Percentiles rank a stretch among this genome's conserved stretches.
Conservation (phyloP, 1,284 basidiomycete genomes). For the Macrocystidia cucumis region DNA sequence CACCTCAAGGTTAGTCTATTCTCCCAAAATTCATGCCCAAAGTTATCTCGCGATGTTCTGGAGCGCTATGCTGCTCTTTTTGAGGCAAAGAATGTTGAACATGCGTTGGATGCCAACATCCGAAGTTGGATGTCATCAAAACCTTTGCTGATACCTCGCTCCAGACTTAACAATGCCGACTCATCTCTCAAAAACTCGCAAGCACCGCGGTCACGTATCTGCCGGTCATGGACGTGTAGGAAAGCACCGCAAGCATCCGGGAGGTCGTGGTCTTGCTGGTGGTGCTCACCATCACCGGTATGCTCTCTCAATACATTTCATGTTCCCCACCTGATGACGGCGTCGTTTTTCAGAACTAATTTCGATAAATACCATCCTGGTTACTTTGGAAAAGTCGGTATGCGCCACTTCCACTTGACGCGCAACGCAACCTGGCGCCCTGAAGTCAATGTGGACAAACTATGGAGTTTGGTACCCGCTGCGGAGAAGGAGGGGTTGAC, state of each 20-base stretch:
- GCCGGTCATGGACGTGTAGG: slow-evolving; percentile 99
- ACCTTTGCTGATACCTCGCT: slow-evolving; percentile 11
- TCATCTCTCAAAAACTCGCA: slow-evolving; percentile 92
- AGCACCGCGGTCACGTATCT: slow-evolving; percentile 98
- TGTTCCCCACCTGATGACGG: slow-evolving; percentile 1
- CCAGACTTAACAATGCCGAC: slow-evolving; percentile 79
- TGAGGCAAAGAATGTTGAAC: slow-evolving; percentile 21
- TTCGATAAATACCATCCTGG: slow-evolving; percentile 96
- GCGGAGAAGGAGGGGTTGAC: slow-evolving; percentile 71
- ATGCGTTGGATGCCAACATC: slow-evolving; percentile 34
- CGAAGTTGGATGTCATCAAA: slow-evolving; percentile 17
- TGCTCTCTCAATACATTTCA: slow-evolving; percentile 20
- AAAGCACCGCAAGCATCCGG: slow-evolving; percentile 99
- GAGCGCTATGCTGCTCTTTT: slow-evolving; percentile 13
- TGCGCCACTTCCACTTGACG: slow-evolving; percentile 96
- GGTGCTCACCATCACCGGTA: slow-evolving; percentile 99
- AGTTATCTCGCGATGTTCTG: slow-evolving; percentile 3
- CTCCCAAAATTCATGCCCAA: slow-evolving; percentile 14
- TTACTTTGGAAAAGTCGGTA: slow-evolving; percentile 99
- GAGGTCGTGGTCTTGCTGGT: slow-evolving; percentile 99
- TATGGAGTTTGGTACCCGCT: slow-evolving; percentile 74
- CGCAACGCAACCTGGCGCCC: slow-evolving; percentile 89
- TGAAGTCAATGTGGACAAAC: slow-evolving; percentile 96
- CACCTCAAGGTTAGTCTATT: slow-evolving; percentile 57
- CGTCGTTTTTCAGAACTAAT: slow-evolving; percentile 56